Evolutionary conservation across 257 asterid genomes (phyloP).

Genomic region (Lavandula angustifolia): DNA sequence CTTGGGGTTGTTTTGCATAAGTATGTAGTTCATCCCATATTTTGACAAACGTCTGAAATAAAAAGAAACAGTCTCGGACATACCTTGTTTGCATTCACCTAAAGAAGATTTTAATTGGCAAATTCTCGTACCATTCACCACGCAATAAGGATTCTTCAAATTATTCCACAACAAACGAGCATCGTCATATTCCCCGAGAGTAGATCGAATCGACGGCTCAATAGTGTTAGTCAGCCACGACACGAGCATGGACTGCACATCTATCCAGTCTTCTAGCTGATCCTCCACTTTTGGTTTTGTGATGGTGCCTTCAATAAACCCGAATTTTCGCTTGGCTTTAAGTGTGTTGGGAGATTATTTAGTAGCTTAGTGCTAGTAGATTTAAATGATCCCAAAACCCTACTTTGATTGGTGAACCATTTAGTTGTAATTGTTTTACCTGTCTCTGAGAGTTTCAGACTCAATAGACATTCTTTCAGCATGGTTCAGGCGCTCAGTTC

Average conservation of each 20-base stretch:
- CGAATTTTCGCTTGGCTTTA: too few species aligned
- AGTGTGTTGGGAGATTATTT: too few species aligned
- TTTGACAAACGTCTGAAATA: background rate
- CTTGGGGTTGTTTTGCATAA: too few species aligned
- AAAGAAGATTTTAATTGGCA: background rate
- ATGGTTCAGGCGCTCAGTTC: too few species aligned
- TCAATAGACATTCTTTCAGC: too few species aligned
- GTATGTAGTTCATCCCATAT: background rate
- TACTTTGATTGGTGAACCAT: too few species aligned
- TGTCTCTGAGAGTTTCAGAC: too few species aligned
- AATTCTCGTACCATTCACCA: background rate
- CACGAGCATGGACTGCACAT: background rate
- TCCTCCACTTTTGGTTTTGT: background rate
- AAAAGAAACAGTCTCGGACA: background rate
- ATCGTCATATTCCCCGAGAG: background rate
- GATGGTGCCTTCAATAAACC: background rate
- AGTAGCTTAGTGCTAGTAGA: too few species aligned
- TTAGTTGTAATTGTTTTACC: too few species aligned
- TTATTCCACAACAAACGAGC: too few species aligned
- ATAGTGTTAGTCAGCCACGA: slow-evolving; percentile 1
- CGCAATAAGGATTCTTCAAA: background rate
- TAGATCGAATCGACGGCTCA: background rate
- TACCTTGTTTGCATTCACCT: background rate
- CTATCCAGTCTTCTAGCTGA: background rate
- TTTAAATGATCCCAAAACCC: too few species aligned